Evolutionary conservation across 2,329 filamentous ascomycete species (phyloP).

Genomic region (Stemphylium vesicarium): DNA sequence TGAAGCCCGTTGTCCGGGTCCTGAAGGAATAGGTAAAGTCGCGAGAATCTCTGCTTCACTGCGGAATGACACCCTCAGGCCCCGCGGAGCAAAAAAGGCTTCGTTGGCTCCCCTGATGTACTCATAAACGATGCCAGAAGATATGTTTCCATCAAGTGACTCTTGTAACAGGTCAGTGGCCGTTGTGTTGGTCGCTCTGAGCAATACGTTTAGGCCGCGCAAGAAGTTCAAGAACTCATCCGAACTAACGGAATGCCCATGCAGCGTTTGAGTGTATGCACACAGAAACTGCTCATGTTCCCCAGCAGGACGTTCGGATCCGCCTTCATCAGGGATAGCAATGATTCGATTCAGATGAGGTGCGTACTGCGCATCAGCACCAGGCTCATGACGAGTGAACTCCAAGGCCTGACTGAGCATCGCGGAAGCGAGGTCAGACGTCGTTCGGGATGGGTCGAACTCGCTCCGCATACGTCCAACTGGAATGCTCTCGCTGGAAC

Average conservation of each 20-base stretch:
- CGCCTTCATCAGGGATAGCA: slow-evolving; percentile 33
- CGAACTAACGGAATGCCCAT: slow-evolving; percentile 36
- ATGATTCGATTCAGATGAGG: slow-evolving; percentile 30
- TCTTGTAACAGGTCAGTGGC: slow-evolving; percentile 11
- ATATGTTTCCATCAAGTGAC: background rate
- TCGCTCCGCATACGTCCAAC: slow-evolving; percentile 24
- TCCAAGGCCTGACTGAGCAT: slow-evolving; percentile 32
- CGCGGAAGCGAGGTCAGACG: slow-evolving; percentile 9
- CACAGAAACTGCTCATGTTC: slow-evolving; percentile 33
- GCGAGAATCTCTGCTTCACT: slow-evolving; percentile 32
- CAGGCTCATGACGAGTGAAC: slow-evolving; percentile 35
- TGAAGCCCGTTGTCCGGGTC: slow-evolving; percentile 30
- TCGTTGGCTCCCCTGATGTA: slow-evolving; percentile 40
- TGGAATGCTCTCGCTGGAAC: slow-evolving; percentile 27
- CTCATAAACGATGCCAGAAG: slow-evolving; percentile 22
- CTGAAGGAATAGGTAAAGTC: slow-evolving; percentile 26
- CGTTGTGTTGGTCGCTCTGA: slow-evolving; percentile 18
- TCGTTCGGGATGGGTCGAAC: background rate
- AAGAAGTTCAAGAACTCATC: slow-evolving; percentile 43
- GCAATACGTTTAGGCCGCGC: slow-evolving; percentile 42
- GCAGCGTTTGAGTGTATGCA: slow-evolving; percentile 39
- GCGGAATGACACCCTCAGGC: slow-evolving; percentile 34
- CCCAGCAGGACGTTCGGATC: slow-evolving; percentile 1
- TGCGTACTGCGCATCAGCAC: slow-evolving; percentile 32
- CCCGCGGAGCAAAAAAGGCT: slow-evolving; percentile 43